Evolutionary conservation across 768 basidiomycete species (phyloP).

Genomic region (Rickenella mellea): DNA sequence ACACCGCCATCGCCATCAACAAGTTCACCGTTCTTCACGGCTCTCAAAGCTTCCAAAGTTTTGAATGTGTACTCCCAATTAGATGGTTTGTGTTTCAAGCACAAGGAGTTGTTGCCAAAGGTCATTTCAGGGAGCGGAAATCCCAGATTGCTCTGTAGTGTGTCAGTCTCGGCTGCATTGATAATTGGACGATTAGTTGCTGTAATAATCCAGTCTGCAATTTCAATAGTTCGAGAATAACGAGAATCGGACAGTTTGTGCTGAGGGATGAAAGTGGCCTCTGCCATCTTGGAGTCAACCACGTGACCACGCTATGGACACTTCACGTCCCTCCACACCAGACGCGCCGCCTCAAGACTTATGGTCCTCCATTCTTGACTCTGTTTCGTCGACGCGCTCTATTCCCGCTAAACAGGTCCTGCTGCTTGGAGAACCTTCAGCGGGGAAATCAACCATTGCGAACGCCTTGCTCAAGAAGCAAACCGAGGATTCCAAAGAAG

Average conservation of each 20-base stretch:
- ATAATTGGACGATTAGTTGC: conserved; percentile 72
- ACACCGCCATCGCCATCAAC: conserved; percentile 82
- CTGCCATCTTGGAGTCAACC: conserved; percentile 23
- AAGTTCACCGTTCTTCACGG: conserved; percentile 70
- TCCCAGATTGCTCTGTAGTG: conserved; percentile 50
- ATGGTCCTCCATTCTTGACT: conserved; percentile 90
- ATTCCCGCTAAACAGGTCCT: conserved; percentile 84
- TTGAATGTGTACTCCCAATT: conserved; percentile 62
- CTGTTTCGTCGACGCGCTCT: conserved; percentile 70
- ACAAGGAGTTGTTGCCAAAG: conserved; percentile 76
- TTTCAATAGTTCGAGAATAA: conserved; percentile 57
- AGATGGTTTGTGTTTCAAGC: conserved; percentile 52
- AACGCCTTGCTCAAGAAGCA: conserved; percentile 67
- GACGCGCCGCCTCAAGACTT: conserved; percentile 71
- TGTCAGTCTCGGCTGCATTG: conserved; percentile 65
- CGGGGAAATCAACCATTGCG: conserved; percentile 71
- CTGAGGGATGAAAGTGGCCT: conserved; percentile 39
- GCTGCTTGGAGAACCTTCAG: conserved; percentile 67
- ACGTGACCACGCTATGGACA: conserved; percentile 20
- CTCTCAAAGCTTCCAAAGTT: conserved; percentile 54
- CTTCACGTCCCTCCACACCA: conserved; percentile 56
- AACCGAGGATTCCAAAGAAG: conserved; percentile 45
- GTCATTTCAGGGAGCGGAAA: conserved; percentile 95
- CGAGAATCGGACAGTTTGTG: conserved; percentile 64
- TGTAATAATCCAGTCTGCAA: conserved; percentile 61